Percentiles rank a stretch among this genome's conserved stretches.
These are phyloP conservation scores for Yamadazyma nakazawae DNA, from an alignment of 805 yeast species.

Conservation along the genomic window DNA sequence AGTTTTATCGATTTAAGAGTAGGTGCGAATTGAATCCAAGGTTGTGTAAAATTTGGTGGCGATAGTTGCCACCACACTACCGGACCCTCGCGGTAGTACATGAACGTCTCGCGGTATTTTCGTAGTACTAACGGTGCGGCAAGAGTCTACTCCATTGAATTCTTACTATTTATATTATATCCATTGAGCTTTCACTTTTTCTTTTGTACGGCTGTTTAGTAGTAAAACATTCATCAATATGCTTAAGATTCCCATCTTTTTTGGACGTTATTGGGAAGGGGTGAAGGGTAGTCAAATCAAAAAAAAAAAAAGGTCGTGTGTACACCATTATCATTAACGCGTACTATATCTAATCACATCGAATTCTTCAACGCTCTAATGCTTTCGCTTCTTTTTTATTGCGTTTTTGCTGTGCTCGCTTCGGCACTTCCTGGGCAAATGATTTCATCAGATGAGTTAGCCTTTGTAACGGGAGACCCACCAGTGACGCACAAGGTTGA, in stretches of 20 bases:
- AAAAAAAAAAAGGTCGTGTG: not conserved
- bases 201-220: no score
- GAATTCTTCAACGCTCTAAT: not conserved
- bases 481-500: constrained; percentile 44
- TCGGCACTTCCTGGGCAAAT: not conserved
- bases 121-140: no score
- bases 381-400: not conserved
- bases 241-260: no score
- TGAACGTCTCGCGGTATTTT: no score
- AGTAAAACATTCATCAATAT: no score
- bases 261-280: no score
- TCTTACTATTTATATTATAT: no score
- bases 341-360: not conserved
- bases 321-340: not conserved
- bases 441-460: not conserved
- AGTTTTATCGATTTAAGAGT: not conserved
- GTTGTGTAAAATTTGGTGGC: not conserved
- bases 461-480: constrained; percentile 35
- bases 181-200: no score
- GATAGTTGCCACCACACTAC: not conserved
- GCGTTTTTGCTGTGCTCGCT: not conserved
- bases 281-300: not conserved
- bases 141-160: no score
- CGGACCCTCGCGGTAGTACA: not conserved
- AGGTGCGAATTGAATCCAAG: not conserved